These are phyloP conservation scores for Calonectria hawksworthii DNA, from an alignment of 2,329 filamentous ascomycete genomes.

Conservation along the genomic window DNA sequence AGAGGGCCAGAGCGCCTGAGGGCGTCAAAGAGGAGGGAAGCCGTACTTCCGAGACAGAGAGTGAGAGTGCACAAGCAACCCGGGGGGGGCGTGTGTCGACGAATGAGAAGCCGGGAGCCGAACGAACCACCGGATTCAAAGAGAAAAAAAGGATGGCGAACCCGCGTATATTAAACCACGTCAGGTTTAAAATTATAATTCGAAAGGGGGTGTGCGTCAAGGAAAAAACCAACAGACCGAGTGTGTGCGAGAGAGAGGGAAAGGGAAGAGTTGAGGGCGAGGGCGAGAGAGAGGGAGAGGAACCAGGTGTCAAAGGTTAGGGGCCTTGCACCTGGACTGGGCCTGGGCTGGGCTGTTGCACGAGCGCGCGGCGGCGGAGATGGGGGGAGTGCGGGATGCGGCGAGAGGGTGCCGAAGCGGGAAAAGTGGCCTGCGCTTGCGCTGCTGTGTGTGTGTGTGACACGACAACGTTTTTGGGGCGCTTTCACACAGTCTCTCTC, in stretches of 20 bases:
- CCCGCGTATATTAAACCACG: not conserved
- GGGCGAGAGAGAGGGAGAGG: not conserved
- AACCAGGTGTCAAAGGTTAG: not conserved
- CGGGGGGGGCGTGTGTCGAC: not conserved
- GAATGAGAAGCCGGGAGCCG: constrained; percentile 15
- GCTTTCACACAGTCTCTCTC: not conserved
- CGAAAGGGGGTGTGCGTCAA: not conserved
- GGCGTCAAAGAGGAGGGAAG: constrained; percentile 31
- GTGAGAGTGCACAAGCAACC: constrained; percentile 10
- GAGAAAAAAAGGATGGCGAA: not conserved
- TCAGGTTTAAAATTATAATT: not conserved
- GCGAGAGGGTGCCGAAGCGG: constrained; percentile 7
- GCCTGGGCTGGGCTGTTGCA: constrained; percentile 3
- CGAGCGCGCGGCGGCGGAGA: not conserved
- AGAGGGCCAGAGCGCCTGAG: constrained; percentile 2
- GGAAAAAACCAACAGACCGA: not conserved
- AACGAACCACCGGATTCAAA: not conserved
- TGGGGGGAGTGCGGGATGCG: not conserved
- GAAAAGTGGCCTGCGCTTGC: not conserved
- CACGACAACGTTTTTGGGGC: not conserved
- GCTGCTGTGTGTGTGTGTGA: not conserved
- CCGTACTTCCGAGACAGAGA: constrained; percentile 48
- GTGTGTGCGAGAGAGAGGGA: not conserved
- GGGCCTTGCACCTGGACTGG: not conserved
- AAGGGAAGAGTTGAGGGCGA: not conserved